These are phyloP conservation scores for Iberis amara DNA, from an alignment of 441 rosid species.

Conservation along the genomic window DNA sequence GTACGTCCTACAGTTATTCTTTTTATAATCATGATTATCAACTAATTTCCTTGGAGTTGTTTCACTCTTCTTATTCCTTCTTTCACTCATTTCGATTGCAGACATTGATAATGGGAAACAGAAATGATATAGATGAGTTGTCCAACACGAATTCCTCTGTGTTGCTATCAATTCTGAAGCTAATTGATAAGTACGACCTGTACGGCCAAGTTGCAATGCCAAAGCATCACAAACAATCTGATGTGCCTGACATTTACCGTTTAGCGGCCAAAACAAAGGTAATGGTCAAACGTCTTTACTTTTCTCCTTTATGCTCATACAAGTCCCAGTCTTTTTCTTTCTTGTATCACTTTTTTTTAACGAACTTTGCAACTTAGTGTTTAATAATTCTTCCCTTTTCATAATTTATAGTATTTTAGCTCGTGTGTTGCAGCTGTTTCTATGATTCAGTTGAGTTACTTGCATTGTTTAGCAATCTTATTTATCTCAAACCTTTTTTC, in stretches of 20 bases:
- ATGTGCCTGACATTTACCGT: slow-evolving; percentile 85
- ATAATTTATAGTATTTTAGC: not conserved
- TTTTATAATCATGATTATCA: not conserved
- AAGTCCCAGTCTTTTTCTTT: not conserved
- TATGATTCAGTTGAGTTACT: not conserved
- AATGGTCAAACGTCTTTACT: slow-evolving; percentile 4
- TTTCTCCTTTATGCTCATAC: not conserved
- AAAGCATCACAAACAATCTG: slow-evolving; percentile 93
- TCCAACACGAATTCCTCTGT: slow-evolving; percentile 67
- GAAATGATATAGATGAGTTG: slow-evolving; percentile 88
- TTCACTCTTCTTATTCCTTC: not conserved
- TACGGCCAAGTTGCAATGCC: slow-evolving; percentile 98
- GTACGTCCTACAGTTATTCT: slow-evolving; percentile 34
- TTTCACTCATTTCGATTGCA: slow-evolving; percentile 31
- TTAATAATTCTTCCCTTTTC: slow-evolving; percentile 4
- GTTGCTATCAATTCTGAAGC: slow-evolving; percentile 79
- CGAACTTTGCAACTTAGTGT: not conserved
- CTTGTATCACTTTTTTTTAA: not conserved
- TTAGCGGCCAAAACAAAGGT: slow-evolving; percentile 95
- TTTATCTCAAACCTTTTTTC: slow-evolving; percentile 17
- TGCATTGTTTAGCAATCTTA: slow-evolving; percentile 11
- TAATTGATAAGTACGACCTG: slow-evolving; percentile 82
- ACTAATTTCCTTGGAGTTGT: not conserved
- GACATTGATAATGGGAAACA: slow-evolving; percentile 93
- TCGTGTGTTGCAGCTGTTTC: slow-evolving; percentile 3